Evolutionary conservation across 2,329 filamentous ascomycete genomes (phyloP).

Genomic region (Verticillium isaacii): DNA sequence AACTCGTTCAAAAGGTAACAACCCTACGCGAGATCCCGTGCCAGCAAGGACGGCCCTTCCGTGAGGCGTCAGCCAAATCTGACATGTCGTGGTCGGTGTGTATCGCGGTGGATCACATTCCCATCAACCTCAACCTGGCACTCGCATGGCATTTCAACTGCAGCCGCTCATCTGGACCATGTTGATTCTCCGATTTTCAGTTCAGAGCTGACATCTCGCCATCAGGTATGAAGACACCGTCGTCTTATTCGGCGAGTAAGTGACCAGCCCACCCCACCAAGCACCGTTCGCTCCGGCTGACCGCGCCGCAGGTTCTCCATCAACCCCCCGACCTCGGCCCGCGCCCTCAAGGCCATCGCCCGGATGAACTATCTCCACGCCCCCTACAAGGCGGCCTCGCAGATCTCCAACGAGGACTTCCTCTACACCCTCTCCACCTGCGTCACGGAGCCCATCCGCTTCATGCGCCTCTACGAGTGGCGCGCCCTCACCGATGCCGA

Average conservation of each 20-base stretch:
- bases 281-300: conserved; percentile 17
- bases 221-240: conserved; percentile 36
- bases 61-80: too few species aligned
- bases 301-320: not conserved
- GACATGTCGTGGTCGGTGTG: too few species aligned
- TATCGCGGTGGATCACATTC: too few species aligned
- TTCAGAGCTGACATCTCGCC: not conserved
- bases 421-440: conserved; percentile 50
- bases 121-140: too few species aligned
- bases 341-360: conserved; percentile 28
- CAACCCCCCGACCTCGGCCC: conserved; percentile 18
- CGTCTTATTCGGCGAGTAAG: conserved; percentile 29
- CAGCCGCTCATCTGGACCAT: too few species aligned
- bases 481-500: conserved; percentile 62
- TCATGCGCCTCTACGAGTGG: conserved; percentile 67
- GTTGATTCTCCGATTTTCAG: too few species aligned
- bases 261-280: conserved; percentile 18
- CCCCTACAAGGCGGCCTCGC: conserved; percentile 28
- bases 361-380: conserved; percentile 35
- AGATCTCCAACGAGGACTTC: conserved; percentile 31
- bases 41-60: not conserved
- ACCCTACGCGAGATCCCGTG: not conserved
- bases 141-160: too few species aligned
- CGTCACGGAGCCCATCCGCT: conserved; percentile 59
- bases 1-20: conserved; percentile 30